phyloP scores from a whole-genome alignment of 2,329 filamentous ascomycete genomes.

The Cladosporium sp. region DNA sequence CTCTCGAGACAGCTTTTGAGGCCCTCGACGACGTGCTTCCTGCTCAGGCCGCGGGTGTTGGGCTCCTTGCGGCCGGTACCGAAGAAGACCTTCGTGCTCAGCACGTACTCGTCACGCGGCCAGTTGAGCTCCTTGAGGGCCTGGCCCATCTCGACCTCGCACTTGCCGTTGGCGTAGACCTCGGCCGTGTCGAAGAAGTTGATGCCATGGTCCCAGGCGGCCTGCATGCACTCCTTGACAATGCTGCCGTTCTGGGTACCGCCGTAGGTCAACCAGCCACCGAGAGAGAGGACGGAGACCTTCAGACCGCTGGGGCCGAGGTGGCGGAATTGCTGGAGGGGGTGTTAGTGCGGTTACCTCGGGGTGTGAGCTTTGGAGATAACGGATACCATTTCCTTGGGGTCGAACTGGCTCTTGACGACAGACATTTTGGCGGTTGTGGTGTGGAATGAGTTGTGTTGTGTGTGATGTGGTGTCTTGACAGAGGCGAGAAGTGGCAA shows the following conservation, averaged over 20 bases:
- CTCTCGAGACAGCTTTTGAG: conserved; percentile 54
- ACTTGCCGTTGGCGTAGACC: conserved; percentile 54
- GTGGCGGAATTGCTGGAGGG: conserved; percentile 34
- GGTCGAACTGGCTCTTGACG: conserved; percentile 45
- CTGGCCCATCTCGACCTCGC: conserved; percentile 55
- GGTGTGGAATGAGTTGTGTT: conserved; percentile 1
- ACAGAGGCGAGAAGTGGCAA: no score
- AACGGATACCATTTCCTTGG: conserved; percentile 42
- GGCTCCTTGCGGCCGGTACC: conserved; percentile 53
- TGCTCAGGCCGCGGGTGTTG: conserved; percentile 47
- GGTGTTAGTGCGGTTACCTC: neutral
- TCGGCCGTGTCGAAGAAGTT: conserved; percentile 49
- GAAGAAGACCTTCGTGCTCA: conserved; percentile 46
- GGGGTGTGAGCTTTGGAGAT: neutral
- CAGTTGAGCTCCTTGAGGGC: conserved; percentile 43
- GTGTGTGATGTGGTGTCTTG: no score
- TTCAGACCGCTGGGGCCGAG: conserved; percentile 46
- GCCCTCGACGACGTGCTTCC: conserved; percentile 53
- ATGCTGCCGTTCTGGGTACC: conserved; percentile 47
- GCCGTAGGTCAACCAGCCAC: conserved; percentile 44
- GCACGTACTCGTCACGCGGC: conserved; percentile 45
- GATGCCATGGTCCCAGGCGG: conserved; percentile 47
- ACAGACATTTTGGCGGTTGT: conserved; percentile 24
- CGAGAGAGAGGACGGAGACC: conserved; percentile 48
- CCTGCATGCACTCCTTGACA: conserved; percentile 48